Base-by-base conservation (phyloP, 148 eudicot species). In the Bassia scoparia region DNA sequence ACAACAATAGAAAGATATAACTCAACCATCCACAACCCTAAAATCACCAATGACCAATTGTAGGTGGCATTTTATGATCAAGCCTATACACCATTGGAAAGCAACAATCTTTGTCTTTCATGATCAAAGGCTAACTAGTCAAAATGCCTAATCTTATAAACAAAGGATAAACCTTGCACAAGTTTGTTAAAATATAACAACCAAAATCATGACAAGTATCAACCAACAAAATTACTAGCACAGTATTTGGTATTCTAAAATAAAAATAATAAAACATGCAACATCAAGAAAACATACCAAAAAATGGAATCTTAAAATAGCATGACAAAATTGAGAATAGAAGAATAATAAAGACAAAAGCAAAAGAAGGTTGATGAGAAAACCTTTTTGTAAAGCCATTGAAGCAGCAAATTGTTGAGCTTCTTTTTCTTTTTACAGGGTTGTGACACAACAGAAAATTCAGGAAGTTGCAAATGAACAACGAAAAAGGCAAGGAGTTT, bases 351-450 rank as follows among this genome's bases (percentile, higher is more conserved):
- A 26, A 24, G 14, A 24, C 15, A 37, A 33, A 12, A 49, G 23
- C 61, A 34, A 34, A 23, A 23, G 72, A 54, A 95, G 35, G n/a
- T 12, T 35, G 38, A 55, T 31, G 43, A 29, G 18, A 30, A 21
- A 77, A 60, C 91, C 99, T 97, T 88, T 88, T 60, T 78, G 80
- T 46, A 91, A 77, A 81, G 99, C 99, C 80, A 83, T 78, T 43
- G 84, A 82, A 9, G 97, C 90, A 86, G 99, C 99, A 61, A 90
- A 84, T 78, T 95, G 99, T 73, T 91, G 89, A 17, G 99, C 99
- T 16, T 92, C 99, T 87, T 95, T 76, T 95, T 95, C 74, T 81
- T 83, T 75, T 75, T 89, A 67, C 86, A 91, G 23, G 87, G 71
- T 3, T 75, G 81, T 20, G 99, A 92, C 58, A 87, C 81, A 67